phyloP scores from a whole-genome alignment of 805 yeast species.

The Saturnispora saitoi region DNA sequence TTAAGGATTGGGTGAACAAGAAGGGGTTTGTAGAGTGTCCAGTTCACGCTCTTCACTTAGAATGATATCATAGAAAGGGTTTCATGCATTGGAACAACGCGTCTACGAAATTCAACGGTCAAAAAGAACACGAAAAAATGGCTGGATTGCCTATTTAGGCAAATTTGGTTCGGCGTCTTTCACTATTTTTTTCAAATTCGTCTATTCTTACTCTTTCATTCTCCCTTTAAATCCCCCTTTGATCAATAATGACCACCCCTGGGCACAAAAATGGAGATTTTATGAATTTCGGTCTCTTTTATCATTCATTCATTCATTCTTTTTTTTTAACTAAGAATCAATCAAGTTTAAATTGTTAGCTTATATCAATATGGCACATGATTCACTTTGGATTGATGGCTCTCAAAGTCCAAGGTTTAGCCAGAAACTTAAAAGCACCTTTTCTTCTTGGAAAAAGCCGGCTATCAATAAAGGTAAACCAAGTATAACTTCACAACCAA shows the following conservation, averaged over 20 bases:
- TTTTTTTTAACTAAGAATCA: not conserved
- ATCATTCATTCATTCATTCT: not conserved
- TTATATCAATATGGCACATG: not conserved
- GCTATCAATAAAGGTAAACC: not conserved
- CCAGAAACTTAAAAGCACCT: not conserved
- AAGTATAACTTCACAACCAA: not conserved
- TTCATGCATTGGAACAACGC: not conserved
- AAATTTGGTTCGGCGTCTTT: not conserved
- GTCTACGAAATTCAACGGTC: not conserved
- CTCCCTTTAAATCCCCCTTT: not conserved
- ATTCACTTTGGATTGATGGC: constrained; percentile 1
- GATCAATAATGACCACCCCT: not conserved
- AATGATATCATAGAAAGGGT: not conserved
- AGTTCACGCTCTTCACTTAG: constrained; percentile 50
- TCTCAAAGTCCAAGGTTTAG: not conserved
- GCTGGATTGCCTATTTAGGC: constrained; percentile 5
- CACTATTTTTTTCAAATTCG: not conserved
- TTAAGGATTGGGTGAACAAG: constrained; percentile 81
- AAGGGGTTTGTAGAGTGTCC: constrained; percentile 86
- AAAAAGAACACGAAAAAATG: not conserved
- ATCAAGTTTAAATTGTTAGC: not conserved
- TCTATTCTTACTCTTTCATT: not conserved
- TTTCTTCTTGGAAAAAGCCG: not conserved
- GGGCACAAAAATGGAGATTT: not conserved
- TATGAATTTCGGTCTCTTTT: not conserved